Percentiles rank a stretch among this genome's conserved stretches.
phyloP scores from a whole-genome alignment of 371 early-diverging fungal species.

The Chytridiales sp. region DNA sequence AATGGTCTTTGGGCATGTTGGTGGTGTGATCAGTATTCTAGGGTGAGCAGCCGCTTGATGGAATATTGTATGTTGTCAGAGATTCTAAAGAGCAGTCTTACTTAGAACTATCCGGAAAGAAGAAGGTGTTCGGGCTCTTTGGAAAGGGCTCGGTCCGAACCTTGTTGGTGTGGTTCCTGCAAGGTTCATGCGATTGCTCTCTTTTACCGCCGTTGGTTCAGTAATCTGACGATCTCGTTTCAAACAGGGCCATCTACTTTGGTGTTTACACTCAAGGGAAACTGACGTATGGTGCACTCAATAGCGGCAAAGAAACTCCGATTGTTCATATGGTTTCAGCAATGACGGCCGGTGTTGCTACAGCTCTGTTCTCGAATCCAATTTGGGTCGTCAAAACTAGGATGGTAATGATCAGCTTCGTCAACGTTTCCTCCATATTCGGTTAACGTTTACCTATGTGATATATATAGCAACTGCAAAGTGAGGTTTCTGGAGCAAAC shows the following conservation, averaged over 20 bases:
- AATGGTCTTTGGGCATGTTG: slow-evolving; percentile 21
- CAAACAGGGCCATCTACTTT: slow-evolving; percentile 82
- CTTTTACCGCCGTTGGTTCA: too few relatives aligned
- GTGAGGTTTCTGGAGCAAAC: slow-evolving; percentile 26
- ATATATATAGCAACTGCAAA: slow-evolving; percentile 67
- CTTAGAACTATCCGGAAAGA: slow-evolving; percentile 42
- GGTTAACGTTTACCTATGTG: not conserved
- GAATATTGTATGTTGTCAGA: not conserved
- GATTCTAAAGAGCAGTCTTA: not conserved
- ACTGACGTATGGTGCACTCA: slow-evolving; percentile 64
- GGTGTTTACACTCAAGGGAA: slow-evolving; percentile 88
- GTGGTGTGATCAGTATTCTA: slow-evolving; percentile 29
- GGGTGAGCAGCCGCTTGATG: slow-evolving; percentile 20
- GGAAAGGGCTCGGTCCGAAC: slow-evolving; percentile 91
- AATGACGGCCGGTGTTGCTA: slow-evolving; percentile 77
- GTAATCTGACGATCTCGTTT: not conserved
- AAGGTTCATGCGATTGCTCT: slow-evolving; percentile 46
- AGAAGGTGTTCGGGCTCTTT: slow-evolving; percentile 86
- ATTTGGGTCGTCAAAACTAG: slow-evolving; percentile 97
- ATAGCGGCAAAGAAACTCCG: slow-evolving; percentile 75
- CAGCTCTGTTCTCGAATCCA: slow-evolving; percentile 85
- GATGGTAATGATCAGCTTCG: slow-evolving; percentile 46
- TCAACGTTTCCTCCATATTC: not conserved
- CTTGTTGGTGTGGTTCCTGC: slow-evolving; percentile 92
- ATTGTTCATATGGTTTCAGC: slow-evolving; percentile 81